phyloP scores from a whole-genome alignment of 225 moss, liverwort and hornwort genomes.

The Pseudisothecium myosuroides region DNA sequence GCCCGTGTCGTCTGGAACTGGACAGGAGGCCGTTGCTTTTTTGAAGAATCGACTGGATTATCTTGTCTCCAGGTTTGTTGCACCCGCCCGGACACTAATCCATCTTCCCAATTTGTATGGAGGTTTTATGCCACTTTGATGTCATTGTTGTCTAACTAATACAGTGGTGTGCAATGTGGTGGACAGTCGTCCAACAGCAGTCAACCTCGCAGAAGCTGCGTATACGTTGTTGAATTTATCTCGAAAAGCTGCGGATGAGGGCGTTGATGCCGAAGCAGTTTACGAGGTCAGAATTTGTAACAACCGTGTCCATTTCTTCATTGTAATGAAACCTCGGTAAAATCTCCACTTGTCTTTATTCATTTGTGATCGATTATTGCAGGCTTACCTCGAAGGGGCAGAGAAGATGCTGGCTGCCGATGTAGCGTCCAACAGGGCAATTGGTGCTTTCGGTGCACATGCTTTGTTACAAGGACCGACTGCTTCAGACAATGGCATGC shows the following conservation, averaged over 20 bases:
- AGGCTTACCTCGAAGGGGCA: slow-evolving; percentile 47
- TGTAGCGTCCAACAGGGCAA: slow-evolving; percentile 66
- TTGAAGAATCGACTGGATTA: slow-evolving; percentile 49
- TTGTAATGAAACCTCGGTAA: background rate
- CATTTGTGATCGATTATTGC: background rate
- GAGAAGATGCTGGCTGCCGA: slow-evolving; percentile 64
- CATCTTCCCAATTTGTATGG: background rate
- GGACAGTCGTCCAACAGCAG: slow-evolving; percentile 74
- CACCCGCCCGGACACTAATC: background rate
- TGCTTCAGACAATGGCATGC: slow-evolving; percentile 30
- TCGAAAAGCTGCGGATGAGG: slow-evolving; percentile 11
- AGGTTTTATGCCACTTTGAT: background rate
- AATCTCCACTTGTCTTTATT: background rate
- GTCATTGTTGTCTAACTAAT: background rate
- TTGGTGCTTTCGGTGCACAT: slow-evolving; percentile 66
- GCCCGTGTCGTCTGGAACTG: slow-evolving; percentile 18
- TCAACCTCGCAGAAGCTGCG: slow-evolving; percentile 75
- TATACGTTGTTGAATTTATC: slow-evolving; percentile 33
- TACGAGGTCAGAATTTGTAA: slow-evolving; percentile 25
- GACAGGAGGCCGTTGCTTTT: slow-evolving; percentile 29
- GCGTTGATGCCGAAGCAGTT: slow-evolving; percentile 25
- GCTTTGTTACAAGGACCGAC: slow-evolving; percentile 23
- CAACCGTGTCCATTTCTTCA: background rate
- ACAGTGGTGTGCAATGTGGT: background rate
- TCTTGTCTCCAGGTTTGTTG: slow-evolving; percentile 64